phyloP scores from a whole-genome alignment of 441 rosid species.

The Eugenia klotzschiana region DNA sequence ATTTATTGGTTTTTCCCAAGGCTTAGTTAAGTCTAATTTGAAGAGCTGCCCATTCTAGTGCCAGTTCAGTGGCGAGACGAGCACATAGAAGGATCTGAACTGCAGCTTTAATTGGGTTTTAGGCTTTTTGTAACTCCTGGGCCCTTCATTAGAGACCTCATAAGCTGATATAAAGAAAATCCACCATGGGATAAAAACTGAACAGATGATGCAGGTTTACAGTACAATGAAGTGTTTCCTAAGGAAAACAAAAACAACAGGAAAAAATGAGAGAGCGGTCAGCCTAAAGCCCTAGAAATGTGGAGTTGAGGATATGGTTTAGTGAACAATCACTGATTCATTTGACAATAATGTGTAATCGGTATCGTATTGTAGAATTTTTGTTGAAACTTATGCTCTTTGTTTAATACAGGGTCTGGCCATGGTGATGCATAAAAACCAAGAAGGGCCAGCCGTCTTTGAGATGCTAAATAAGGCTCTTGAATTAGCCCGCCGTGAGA shows the following conservation, averaged over 20 bases:
- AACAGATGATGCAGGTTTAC: neutral
- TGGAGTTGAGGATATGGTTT: neutral
- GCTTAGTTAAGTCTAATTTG: neutral
- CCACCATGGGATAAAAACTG: neutral
- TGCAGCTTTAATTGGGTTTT: neutral
- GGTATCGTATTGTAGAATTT: neutral
- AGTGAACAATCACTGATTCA: neutral
- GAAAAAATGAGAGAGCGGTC: neutral
- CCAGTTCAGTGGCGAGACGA: neutral
- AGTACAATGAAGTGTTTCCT: neutral
- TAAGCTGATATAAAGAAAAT: neutral
- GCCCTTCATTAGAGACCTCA: neutral
- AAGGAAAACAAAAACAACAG: neutral
- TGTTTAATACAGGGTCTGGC: slow-evolving; percentile 56
- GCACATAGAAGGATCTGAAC: neutral
- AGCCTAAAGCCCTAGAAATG: neutral
- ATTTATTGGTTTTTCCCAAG: neutral
- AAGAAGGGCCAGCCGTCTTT: slow-evolving; percentile 63
- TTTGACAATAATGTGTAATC: neutral
- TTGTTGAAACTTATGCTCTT: neutral
- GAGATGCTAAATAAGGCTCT: slow-evolving; percentile 67
- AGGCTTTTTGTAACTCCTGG: neutral
- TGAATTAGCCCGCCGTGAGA: slow-evolving; percentile 34
- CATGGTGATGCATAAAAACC: slow-evolving; percentile 77
- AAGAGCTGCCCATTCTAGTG: neutral